phyloP scores from a whole-genome alignment of 345 rosid genomes.

The Bruguiera parviflora region DNA sequence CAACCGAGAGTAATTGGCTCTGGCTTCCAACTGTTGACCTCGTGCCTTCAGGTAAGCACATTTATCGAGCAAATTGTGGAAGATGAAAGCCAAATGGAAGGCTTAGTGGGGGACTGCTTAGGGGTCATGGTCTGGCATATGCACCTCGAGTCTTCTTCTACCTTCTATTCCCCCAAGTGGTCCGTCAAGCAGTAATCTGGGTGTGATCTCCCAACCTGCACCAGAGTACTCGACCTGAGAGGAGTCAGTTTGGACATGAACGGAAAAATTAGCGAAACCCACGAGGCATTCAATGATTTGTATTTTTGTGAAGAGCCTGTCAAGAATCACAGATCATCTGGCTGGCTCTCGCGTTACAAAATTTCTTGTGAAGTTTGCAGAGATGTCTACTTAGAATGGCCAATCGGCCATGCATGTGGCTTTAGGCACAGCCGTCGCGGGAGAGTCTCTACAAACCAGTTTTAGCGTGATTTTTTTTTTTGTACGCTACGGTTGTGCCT shows the following conservation, averaged over 20 bases:
- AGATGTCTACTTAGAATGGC: neutral
- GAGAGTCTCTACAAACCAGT: slow-evolving; percentile 4
- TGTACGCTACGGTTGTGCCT: slow-evolving; percentile 4
- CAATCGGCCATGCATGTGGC: neutral
- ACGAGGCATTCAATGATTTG: neutral
- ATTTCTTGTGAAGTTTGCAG: neutral
- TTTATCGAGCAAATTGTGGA: slow-evolving; percentile 61
- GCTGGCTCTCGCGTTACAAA: neutral
- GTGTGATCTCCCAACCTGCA: slow-evolving; percentile 30
- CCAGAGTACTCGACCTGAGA: slow-evolving; percentile 21
- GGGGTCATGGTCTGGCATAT: slow-evolving; percentile 54
- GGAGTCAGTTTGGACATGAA: slow-evolving; percentile 8
- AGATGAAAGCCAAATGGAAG: slow-evolving; percentile 75
- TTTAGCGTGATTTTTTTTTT: slow-evolving; percentile 10
- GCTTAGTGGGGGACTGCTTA: slow-evolving; percentile 44
- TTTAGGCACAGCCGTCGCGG: neutral
- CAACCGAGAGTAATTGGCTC: neutral
- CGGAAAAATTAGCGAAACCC: slow-evolving; percentile 8
- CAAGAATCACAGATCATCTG: neutral
- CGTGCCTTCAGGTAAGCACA: slow-evolving; percentile 39
- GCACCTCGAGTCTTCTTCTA: slow-evolving; percentile 22
- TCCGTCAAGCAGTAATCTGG: slow-evolving; percentile 39
- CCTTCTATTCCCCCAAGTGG: slow-evolving; percentile 47
- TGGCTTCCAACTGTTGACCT: slow-evolving; percentile 4
- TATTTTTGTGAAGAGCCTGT: slow-evolving; percentile 5